These are phyloP conservation scores for Pelargonium fulgidum DNA, from an alignment of 441 rosid genomes.

Conservation along the genomic window DNA sequence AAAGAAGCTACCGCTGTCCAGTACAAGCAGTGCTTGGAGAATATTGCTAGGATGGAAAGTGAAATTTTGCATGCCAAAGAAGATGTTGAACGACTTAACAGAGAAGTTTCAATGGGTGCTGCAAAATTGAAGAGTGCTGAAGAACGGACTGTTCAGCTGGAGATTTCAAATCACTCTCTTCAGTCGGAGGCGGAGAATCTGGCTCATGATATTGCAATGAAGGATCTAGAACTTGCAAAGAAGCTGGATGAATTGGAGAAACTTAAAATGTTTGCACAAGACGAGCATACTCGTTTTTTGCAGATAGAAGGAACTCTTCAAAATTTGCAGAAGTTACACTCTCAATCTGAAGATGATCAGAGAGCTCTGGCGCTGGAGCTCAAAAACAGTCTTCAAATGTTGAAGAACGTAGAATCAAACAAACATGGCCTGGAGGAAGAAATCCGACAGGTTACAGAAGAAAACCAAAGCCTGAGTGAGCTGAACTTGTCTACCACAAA, in stretches of 20 bases:
- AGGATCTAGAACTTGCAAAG: conserved; percentile 63
- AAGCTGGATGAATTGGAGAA: conserved; percentile 60
- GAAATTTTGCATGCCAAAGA: conserved; percentile 55
- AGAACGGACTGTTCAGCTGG: conserved; percentile 49
- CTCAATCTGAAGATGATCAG: conserved; percentile 65
- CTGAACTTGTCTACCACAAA: conserved; percentile 41
- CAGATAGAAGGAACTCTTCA: conserved; percentile 55
- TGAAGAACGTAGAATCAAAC: conserved; percentile 54
- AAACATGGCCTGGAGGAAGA: conserved; percentile 45
- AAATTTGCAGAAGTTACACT: conserved; percentile 58
- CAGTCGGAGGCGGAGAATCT: conserved; percentile 58
- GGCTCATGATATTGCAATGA: conserved; percentile 46
- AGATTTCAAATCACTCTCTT: conserved; percentile 56
- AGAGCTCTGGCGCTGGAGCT: conserved; percentile 44
- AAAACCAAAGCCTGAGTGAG: conserved; percentile 44
- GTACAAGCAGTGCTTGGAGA: conserved; percentile 52
- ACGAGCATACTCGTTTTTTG: conserved; percentile 50
- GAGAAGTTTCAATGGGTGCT: conserved; percentile 52
- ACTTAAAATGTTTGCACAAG: conserved; percentile 50
- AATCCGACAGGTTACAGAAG: conserved; percentile 39
- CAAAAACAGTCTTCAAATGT: conserved; percentile 46
- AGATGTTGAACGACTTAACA: conserved; percentile 47
- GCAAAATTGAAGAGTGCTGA: conserved; percentile 58
- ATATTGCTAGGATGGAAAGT: conserved; percentile 53
- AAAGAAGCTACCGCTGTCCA: conserved; percentile 37